phyloP scores from a whole-genome alignment of 2,329 filamentous ascomycete species.

The Trichoderma koningii region DNA sequence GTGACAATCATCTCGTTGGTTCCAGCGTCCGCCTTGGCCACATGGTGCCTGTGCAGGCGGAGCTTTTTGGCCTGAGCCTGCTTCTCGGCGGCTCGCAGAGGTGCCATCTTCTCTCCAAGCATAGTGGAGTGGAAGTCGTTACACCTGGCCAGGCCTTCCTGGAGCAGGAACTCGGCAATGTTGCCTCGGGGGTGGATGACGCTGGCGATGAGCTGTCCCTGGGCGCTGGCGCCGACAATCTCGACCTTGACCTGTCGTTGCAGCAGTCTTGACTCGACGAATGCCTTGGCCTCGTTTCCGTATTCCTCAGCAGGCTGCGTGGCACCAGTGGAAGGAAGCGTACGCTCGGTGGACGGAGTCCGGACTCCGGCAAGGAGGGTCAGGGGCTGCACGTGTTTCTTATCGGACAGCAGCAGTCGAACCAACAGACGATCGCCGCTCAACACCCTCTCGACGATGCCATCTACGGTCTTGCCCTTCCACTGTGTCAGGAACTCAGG shows the following conservation, averaged over 20 bases:
- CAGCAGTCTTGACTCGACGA: constrained; percentile 81
- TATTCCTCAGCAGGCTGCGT: constrained; percentile 85
- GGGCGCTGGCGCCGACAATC: constrained; percentile 83
- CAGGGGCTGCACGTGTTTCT: constrained; percentile 86
- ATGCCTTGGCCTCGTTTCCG: constrained; percentile 84
- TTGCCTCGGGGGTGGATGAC: constrained; percentile 88
- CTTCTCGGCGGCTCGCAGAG: constrained; percentile 83
- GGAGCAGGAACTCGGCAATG: constrained; percentile 87
- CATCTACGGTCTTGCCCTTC: constrained; percentile 83
- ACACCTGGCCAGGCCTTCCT: constrained; percentile 87
- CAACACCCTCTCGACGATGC: constrained; percentile 86
- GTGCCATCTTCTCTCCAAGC: constrained; percentile 84
- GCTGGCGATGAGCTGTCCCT: constrained; percentile 86
- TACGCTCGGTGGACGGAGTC: constrained; percentile 84
- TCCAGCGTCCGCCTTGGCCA: constrained; percentile 65
- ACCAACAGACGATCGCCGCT: constrained; percentile 88
- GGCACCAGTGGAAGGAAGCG: constrained; percentile 74
- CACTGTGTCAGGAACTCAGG: constrained; percentile 77
- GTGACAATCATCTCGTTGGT: constrained; percentile 80
- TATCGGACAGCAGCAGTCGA: constrained; percentile 76
- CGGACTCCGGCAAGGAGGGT: constrained; percentile 87
- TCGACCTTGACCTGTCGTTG: constrained; percentile 83
- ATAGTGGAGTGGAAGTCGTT: constrained; percentile 95
- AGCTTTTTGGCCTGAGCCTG: constrained; percentile 74
- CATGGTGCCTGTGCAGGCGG: constrained; percentile 79